Evolutionary conservation across 306 rosid species (phyloP), one percentile per base, ranked within the genome.

Genomic region (Castanea sativa): DNA sequence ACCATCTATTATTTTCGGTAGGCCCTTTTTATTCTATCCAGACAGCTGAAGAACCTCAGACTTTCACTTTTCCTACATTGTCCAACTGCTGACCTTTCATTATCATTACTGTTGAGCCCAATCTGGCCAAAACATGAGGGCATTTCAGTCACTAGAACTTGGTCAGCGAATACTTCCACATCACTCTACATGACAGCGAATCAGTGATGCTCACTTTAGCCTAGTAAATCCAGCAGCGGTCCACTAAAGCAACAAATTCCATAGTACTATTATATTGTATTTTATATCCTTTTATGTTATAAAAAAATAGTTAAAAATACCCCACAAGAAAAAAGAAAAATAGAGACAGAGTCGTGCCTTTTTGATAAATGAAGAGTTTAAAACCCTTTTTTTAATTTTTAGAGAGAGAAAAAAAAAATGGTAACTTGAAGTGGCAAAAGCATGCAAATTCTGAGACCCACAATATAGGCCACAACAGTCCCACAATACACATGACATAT

Each of bases 161-260:
- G 61, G 15, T 55, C 9, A 70, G 23, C 53, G 43, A 70, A 77
- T 38, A 27, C 85, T 75, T 72, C 0, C 33, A 4, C 69, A 41
- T 74, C 69, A 79, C 77, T 77, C 85, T 59, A 70, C 83, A 45
- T 70, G 80, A 76, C 59, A 18, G 33, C 52, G 27, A 58, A 49
- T 49, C 53, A 49, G 53, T 49, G 45, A 41, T 52, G 18, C 60
- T 73, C 53, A 18, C 64, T 55, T 75, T 73, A 70, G 86, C 89
- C 87, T 88, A 67, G 86, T 82, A 81, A 87, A 87, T 83, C 88
- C 83, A 82, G 87, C 88, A 51, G 69, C 84, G 86, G 85, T 81
- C 83, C 84, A 82, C 58, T 68, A 78, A 83, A 81, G 84, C 86
- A 81, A 77, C 43, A 63, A 74, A 78, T 80, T 32, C 78, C 8